Conservation (phyloP, 108 stramenopile genomes). For the Skeletonema costatum region DNA sequence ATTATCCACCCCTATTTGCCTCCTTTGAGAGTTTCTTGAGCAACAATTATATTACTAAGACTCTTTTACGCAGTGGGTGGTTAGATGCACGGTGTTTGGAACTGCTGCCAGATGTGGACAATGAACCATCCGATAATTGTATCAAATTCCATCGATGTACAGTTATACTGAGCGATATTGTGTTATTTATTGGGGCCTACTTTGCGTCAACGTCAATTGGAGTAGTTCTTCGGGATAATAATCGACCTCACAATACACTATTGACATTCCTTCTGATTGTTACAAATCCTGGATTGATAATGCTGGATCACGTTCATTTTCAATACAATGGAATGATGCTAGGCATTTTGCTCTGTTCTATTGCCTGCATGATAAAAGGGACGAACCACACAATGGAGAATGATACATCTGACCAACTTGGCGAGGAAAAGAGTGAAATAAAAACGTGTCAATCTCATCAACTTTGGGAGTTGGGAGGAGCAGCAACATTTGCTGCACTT, state of each 20-base stretch:
- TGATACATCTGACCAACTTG: neutral
- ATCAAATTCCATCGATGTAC: constrained; percentile 79
- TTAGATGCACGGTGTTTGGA: constrained; percentile 68
- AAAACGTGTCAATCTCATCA: neutral
- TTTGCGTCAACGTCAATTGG: constrained; percentile 41
- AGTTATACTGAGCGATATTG: constrained; percentile 76
- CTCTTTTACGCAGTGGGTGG: constrained; percentile 28
- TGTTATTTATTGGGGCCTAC: constrained; percentile 68
- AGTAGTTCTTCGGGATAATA: neutral
- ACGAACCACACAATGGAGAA: neutral
- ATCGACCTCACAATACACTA: constrained; percentile 7
- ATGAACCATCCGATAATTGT: constrained; percentile 52
- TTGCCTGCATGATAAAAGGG: constrained; percentile 66
- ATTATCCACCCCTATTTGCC: constrained; percentile 97
- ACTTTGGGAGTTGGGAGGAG: constrained; percentile 57
- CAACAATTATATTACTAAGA: constrained; percentile 51
- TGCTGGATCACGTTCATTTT: constrained; percentile 95
- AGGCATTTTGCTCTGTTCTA: constrained; percentile 80
- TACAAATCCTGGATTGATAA: constrained; percentile 80
- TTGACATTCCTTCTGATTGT: constrained; percentile 60
- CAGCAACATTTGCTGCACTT: constrained; percentile 73
- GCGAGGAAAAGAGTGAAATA: neutral
- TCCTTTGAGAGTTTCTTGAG: constrained; percentile 83
- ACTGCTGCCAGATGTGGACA: constrained; percentile 57
- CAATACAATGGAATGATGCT: constrained; percentile 96